Base-by-base conservation (phyloP, 2,329 filamentous ascomycete genomes). In the Aspergillus spinulosporus region DNA sequence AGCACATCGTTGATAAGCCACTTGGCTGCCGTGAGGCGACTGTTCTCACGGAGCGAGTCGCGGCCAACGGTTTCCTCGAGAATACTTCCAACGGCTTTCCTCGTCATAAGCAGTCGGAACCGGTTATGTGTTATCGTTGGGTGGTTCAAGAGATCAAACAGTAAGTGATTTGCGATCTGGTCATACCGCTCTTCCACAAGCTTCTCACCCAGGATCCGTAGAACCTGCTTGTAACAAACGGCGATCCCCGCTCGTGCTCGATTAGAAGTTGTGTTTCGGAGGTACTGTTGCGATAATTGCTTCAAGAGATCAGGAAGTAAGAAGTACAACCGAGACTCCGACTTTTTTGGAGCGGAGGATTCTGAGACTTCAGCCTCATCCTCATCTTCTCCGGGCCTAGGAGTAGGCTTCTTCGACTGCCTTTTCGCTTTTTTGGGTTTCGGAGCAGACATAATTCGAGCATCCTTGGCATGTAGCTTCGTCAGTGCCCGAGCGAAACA, bases 1-100 rank as follows among this genome's bases (percentile, higher is more conserved):
- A 99, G 80, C 45, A 97, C 82, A 56, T 91, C 87, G 70, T 96
- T 96, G 68, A 97, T 85, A 52, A 99, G 76, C 59, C 85, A 84
- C 66, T 87, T 90, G 5, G 91, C 90, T 29, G 90, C 92, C 64
- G 88, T 86, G 57, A 93, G 80, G 68, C 97, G 93, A 5, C 92
- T 92, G 11, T 89, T 90, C 72, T 99, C 93, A 9, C 92, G 92
- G 2, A 99, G 80, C 64, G 97, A 88, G 62, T 87, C 85, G 56
- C 83, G 83, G 6, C 91, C 91, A 61, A 97, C 82, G 5, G 94
- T 85, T 57, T 92, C 88, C 66, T 96, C 90, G 8, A 99, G 78
- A 47, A 97, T 83, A 37, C 88, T 88, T 61, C 91, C 87, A 11
- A 96, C 85, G 64, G 93, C 95, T 69, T 88, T 90, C 54, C 94